A percentile compares a stretch with the other conserved stretches of the same genome.
These are phyloP conservation scores for Cordyceps pruinosa DNA, from an alignment of 2,329 filamentous ascomycete species.

Conservation along the genomic window DNA sequence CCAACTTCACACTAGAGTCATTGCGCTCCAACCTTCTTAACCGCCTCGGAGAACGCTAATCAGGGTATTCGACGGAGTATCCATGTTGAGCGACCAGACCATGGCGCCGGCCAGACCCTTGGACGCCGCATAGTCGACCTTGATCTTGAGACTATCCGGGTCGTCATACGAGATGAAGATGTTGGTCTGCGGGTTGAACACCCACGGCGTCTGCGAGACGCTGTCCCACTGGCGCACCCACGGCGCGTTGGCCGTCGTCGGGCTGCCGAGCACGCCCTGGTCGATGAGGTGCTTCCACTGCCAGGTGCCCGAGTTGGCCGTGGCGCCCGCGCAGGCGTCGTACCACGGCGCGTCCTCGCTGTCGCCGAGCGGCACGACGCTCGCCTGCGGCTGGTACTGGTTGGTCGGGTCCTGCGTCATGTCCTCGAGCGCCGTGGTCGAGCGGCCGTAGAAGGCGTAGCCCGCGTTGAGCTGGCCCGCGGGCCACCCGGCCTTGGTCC, in stretches of 20 bases:
- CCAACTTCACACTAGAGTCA: no score
- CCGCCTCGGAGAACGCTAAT: neutral
- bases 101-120: conserved; percentile 13
- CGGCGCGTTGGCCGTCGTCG: conserved; percentile 3
- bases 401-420: neutral
- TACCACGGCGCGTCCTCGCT: neutral
- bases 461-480: conserved; percentile 6
- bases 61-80: conserved; percentile 8
- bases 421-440: conserved; percentile 2
- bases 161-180: conserved; percentile 16
- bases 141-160: conserved; percentile 11
- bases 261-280: conserved; percentile 1
- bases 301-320: conserved; percentile 3
- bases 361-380: neutral
- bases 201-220: conserved; percentile 12
- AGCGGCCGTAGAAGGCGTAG: conserved; percentile 11
- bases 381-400: conserved; percentile 10
- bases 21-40: neutral
- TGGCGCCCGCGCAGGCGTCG: neutral
- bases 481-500: conserved; percentile 12
- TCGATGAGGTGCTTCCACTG: conserved; percentile 10
- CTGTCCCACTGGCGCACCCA: conserved; percentile 12
- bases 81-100: conserved; percentile 12
- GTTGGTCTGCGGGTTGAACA: conserved; percentile 9
- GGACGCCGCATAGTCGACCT: conserved; percentile 10